Evolutionary conservation across 306 rosid species (phyloP).

Genomic region (Trifolium subterraneum): DNA sequence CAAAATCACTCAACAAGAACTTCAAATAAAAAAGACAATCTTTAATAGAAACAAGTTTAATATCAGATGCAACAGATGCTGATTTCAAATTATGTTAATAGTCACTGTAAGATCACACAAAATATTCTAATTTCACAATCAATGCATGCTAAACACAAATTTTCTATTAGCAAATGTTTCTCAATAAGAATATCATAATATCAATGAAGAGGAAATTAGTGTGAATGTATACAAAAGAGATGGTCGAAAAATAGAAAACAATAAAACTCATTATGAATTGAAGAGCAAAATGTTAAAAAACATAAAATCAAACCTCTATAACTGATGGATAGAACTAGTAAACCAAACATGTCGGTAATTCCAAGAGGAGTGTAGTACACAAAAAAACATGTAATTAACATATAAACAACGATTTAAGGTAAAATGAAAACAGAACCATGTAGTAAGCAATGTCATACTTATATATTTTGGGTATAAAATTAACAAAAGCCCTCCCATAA

Average conservation of each 20-base stretch:
- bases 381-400: slow-evolving; percentile 14
- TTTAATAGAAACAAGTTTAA: too few species aligned
- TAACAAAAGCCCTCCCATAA: not conserved
- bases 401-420: not conserved
- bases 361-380: not conserved
- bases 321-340: slow-evolving; percentile 62
- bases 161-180: not conserved
- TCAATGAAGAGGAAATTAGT: not conserved
- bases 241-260: not conserved
- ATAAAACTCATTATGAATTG: not conserved
- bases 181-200: not conserved
- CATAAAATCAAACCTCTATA: slow-evolving; percentile 65
- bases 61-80: too few species aligned
- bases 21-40: too few species aligned
- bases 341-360: slow-evolving; percentile 1
- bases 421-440: slow-evolving; percentile 10
- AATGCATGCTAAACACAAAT: not conserved
- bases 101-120: too few species aligned
- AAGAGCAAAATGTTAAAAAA: slow-evolving; percentile 5
- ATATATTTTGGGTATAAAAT: not conserved
- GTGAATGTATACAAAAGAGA: not conserved
- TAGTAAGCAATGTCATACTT: not conserved
- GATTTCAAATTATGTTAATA: too few species aligned
- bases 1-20: too few species aligned
- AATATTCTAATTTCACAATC: too few species aligned